Evolutionary conservation across 345 rosid species (phyloP), one percentile per base, ranked within the genome.

Genomic region (Anastatica hierochuntica): DNA sequence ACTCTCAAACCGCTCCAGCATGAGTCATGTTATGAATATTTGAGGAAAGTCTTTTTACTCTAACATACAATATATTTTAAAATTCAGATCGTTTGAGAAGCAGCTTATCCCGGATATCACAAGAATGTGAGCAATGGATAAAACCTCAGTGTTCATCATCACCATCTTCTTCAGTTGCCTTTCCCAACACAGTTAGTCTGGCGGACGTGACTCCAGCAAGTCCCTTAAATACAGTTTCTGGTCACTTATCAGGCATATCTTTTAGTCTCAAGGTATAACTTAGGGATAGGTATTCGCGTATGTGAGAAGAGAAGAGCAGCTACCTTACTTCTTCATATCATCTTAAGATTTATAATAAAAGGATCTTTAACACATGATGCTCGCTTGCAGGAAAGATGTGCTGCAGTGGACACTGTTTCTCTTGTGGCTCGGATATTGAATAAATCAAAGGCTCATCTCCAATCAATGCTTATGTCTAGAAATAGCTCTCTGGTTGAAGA

Each of bases 61-160:
- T 58, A 51, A 29, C 10, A 14, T 18, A 35, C 3, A 53, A 12
- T 51, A 14, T 26, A 19, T 45, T 58, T 44, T 39, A 27, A 40
- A 38, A 19, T 67, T 31, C 77, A 94, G 99, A 85, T 76, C 83
- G 87, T 55, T 73, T 94, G 80, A 94, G 76, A 42, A 31, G 8
- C 45, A 23, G 45, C 56, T 24, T 94, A 70, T 74, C 85, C 59
- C 76, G 80, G 79, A 76, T 94, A 67, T 58, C 89, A 46, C 99
- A 88, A 72, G 97, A 88, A 63, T 81, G 94, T 74, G 99, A 88
- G 34, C 94, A 77, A 73, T 88, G 94, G 97, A 77, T 85, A 60
- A 94, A 83, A 60, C 80, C 85, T 34, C 85, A 72, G 44, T 36
- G 45, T 47, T 61, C 67, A 53, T 48, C 94, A 20, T 62, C 63